A percentile compares a stretch with the other conserved stretches of the same genome.
phyloP scores from a whole-genome alignment of 352 stramenopile species.

The Phytopythium mirpurense region DNA sequence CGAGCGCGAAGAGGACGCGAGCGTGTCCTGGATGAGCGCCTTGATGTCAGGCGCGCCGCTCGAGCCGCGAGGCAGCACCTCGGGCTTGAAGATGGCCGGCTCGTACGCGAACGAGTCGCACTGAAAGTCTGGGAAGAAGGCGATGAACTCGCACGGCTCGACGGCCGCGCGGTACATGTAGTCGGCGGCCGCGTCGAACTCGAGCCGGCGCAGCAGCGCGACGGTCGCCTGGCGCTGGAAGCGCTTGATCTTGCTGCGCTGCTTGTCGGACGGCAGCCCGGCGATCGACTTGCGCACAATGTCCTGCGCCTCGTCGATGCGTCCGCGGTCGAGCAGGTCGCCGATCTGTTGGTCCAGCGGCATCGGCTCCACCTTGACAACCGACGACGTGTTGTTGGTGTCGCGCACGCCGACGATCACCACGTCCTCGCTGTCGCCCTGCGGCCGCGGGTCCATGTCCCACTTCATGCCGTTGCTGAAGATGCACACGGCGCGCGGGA shows the following conservation, averaged over 20 bases:
- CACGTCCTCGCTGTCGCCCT: slow-evolving; percentile 72
- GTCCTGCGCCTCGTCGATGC: slow-evolving; percentile 81
- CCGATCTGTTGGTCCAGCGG: slow-evolving; percentile 80
- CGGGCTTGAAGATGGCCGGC: slow-evolving; percentile 72
- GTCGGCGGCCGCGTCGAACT: slow-evolving; percentile 72
- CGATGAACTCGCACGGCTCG: slow-evolving; percentile 82
- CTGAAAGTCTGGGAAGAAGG: slow-evolving; percentile 82
- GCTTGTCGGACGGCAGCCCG: slow-evolving; percentile 69
- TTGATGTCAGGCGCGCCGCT: slow-evolving; percentile 74
- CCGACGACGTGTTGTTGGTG: slow-evolving; percentile 50
- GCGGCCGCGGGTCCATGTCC: slow-evolving; percentile 79
- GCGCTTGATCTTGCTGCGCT: slow-evolving; percentile 85
- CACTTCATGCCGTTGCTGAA: slow-evolving; percentile 91
- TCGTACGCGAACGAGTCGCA: slow-evolving; percentile 82
- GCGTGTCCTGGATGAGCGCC: slow-evolving; percentile 69
- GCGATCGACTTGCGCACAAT: slow-evolving; percentile 81
- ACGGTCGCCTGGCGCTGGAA: slow-evolving; percentile 85
- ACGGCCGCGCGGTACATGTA: slow-evolving; percentile 86
- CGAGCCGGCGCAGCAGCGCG: slow-evolving; percentile 64
- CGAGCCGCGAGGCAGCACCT: slow-evolving; percentile 70
- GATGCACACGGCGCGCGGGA: slow-evolving; percentile 61
- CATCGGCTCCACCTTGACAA: slow-evolving; percentile 86
- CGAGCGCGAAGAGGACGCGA: slow-evolving; percentile 19
- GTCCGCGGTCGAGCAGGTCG: slow-evolving; percentile 77
- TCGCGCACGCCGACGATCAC: slow-evolving; percentile 73